These are phyloP conservation scores for Cladophialophora yegresii DNA, from an alignment of 2,329 filamentous ascomycete genomes.

Conservation along the genomic window DNA sequence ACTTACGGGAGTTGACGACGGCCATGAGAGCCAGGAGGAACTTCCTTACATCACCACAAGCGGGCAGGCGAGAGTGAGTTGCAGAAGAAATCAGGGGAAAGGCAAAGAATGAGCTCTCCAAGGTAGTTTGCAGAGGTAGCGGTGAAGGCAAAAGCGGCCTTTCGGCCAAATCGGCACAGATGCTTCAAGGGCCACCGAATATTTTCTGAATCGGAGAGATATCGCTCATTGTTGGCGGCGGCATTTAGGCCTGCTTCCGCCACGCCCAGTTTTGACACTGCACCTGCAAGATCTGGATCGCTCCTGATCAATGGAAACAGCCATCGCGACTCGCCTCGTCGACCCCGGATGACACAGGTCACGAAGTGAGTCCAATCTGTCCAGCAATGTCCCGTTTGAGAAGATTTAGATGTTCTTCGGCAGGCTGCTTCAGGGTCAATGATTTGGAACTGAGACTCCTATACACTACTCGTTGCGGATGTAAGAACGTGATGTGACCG, in stretches of 20 bases:
- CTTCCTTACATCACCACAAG: slow-evolving; percentile 43
- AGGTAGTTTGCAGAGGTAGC: slow-evolving; percentile 48
- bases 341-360: neutral
- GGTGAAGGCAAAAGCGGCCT: slow-evolving; percentile 41
- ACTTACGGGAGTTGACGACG: slow-evolving; percentile 38
- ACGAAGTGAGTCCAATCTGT: slow-evolving; percentile 8
- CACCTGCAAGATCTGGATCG: slow-evolving; percentile 29
- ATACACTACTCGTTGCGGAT: neutral
- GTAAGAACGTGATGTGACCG: neutral
- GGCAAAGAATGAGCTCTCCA: slow-evolving; percentile 43
- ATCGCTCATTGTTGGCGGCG: slow-evolving; percentile 45
- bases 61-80: slow-evolving; percentile 28
- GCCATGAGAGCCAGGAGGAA: slow-evolving; percentile 37
- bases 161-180: slow-evolving; percentile 42
- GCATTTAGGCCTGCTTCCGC: slow-evolving; percentile 40
- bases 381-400: neutral
- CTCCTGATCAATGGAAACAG: slow-evolving; percentile 25
- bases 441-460: neutral
- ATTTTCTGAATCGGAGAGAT: slow-evolving; percentile 45
- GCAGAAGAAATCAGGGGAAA: slow-evolving; percentile 40
- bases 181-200: slow-evolving; percentile 36
- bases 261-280: slow-evolving; percentile 33
- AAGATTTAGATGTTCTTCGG: neutral
- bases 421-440: neutral
- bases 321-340: slow-evolving; percentile 7